Evolutionary conservation across 2,329 filamentous ascomycete genomes (phyloP).

Genomic region (Alternaria sp.): DNA sequence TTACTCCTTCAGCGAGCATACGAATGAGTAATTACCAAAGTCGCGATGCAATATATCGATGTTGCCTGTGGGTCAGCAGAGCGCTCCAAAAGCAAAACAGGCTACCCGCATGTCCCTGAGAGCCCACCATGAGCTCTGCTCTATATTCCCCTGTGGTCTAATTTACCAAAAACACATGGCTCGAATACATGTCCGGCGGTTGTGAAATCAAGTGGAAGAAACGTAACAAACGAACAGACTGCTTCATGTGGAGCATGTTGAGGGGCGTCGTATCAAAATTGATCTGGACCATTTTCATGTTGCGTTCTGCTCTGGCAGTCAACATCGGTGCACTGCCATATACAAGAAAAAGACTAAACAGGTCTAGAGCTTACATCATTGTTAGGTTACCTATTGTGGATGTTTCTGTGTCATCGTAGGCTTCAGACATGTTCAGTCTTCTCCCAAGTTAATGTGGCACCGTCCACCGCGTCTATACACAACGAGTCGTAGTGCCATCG

Average conservation of each 20-base stretch:
- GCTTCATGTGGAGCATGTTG: background rate
- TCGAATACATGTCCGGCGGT: background rate
- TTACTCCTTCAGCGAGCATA: background rate
- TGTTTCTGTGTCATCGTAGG: no score
- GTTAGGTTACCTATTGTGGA: no score
- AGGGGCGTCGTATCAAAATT: background rate
- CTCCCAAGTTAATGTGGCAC: no score
- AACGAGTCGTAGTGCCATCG: background rate
- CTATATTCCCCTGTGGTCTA: background rate
- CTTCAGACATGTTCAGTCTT: no score
- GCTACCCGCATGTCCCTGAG: background rate
- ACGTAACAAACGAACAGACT: background rate
- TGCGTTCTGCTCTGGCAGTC: background rate
- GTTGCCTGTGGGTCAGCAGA: background rate
- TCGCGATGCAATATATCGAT: background rate
- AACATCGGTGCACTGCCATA: no score
- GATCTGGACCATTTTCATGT: background rate
- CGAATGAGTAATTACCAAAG: background rate
- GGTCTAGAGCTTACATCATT: no score
- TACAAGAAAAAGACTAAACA: no score
- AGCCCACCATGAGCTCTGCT: background rate
- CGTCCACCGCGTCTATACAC: background rate
- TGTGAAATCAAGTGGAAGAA: background rate
- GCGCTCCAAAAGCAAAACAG: background rate
- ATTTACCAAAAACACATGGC: no score